Base-by-base conservation (phyloP, 331 rosid species). In the Ulmus americana region DNA sequence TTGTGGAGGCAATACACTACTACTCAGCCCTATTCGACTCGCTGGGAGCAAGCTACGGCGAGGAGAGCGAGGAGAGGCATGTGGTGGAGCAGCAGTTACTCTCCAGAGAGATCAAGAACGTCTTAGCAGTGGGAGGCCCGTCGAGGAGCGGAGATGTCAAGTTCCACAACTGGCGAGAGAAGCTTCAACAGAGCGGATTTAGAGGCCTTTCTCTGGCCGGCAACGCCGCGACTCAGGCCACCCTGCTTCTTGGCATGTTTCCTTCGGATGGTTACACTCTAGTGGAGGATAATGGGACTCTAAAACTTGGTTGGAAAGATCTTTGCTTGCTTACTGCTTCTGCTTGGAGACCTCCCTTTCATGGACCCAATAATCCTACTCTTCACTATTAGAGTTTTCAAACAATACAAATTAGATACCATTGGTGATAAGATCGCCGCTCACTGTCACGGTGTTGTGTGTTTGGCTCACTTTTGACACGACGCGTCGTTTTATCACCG, bases 281-380 rank as follows among this genome's bases (percentile, higher is more conserved):
- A 70, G 95, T 92, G 65, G 98, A 92, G 77, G 98, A 89, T 71
- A 87, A 87, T 79, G 98, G 98, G n/a, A 74, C 95, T 49, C 91
- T 94, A 50, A 94, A 89, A 75, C 91, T 94, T 59, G 98, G 98
- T 55, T 94, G 98, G 98, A 94, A 94, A 61, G 98, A 94, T 60
- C 98, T 94, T 40, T 89, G 97, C 67, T 82, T 94, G 83, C 95
- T 94, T 55, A 94, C 98, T 35, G 98, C 98, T 64, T 94, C 98
- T 8, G 98, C 98, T 53, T 94, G 98, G 98, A 85, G 90, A 58
- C 97, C 95, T 11, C 79, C 89, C 2, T 86, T 69, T n/a, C 88
- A 81, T 64, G 55, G 35, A 28, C 3, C 55, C 18, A 20, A 54
- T 14, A 4, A 63, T 47, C 45, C 80, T 53, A 69, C 80, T 70